Conservation (phyloP, 495 filamentous ascomycete genomes). For the Neurospora sp. region DNA sequence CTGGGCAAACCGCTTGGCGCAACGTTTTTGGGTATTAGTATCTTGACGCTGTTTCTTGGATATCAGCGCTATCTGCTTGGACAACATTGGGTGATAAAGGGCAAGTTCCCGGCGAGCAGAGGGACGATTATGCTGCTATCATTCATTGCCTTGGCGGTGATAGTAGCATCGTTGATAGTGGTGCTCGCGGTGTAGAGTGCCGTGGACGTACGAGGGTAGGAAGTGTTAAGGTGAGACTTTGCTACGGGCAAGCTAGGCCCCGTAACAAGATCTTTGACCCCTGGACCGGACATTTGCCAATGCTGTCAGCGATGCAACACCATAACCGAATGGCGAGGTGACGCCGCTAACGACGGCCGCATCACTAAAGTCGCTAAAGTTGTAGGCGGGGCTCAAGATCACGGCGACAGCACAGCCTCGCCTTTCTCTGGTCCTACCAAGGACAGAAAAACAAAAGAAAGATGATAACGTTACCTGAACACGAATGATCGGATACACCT, state of each 20-base stretch:
- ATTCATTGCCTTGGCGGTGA: constrained; percentile 56
- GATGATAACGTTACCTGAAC: neutral
- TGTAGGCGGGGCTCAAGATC: neutral
- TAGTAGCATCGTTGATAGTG: constrained; percentile 59
- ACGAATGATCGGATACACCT: neutral
- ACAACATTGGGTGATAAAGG: constrained; percentile 81
- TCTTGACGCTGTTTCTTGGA: constrained; percentile 76
- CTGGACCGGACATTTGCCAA: neutral
- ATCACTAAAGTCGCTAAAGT: neutral
- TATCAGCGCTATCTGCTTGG: constrained; percentile 51
- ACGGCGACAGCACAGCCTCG: neutral
- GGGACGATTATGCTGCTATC: constrained; percentile 75
- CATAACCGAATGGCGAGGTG: neutral
- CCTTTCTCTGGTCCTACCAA: neutral
- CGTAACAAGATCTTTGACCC: neutral
- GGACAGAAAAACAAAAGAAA: neutral
- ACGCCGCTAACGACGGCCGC: neutral
- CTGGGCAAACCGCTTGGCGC: constrained; percentile 90
- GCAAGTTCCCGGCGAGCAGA: constrained; percentile 88
- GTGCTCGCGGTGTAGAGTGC: constrained; percentile 54
- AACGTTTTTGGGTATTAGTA: constrained; percentile 80
- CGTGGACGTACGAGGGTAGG: neutral
- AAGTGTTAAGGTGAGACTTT: neutral
- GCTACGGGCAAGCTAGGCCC: neutral
- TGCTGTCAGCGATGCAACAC: neutral